Percentiles rank a stretch among this genome's conserved stretches.
phyloP scores from a whole-genome alignment of 139 green algal genomes.

The Nannochloris sp. region DNA sequence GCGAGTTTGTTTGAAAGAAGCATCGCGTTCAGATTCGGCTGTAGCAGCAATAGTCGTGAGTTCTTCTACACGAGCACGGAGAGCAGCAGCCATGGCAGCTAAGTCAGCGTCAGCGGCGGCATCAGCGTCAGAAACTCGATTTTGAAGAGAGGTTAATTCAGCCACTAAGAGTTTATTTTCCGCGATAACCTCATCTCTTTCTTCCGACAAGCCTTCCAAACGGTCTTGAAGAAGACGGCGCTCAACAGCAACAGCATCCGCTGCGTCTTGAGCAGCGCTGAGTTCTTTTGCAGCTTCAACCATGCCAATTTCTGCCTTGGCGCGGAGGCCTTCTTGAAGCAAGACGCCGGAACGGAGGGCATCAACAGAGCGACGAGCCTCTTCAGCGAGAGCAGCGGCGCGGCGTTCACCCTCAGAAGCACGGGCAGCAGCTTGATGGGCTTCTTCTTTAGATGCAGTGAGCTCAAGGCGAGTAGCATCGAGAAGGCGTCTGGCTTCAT shows the following conservation, averaged over 20 bases:
- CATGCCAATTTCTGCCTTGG: slow-evolving; percentile 23
- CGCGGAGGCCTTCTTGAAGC: slow-evolving; percentile 11
- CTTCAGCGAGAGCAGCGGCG: not conserved
- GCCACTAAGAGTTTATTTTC: not conserved
- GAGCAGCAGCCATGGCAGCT: not conserved
- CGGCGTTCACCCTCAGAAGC: not conserved
- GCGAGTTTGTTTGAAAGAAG: not conserved
- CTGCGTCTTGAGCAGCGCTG: slow-evolving; percentile 3
- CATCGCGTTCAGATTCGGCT: not conserved
- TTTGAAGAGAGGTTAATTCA: not conserved
- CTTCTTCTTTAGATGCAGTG: not conserved
- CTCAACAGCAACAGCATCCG: not conserved
- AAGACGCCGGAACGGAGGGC: not conserved
- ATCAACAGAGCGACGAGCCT: not conserved
- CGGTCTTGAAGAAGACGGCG: slow-evolving; percentile 2
- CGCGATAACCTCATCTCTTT: not conserved
- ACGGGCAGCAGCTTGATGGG: not conserved
- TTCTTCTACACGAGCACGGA: not conserved
- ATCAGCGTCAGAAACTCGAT: not conserved
- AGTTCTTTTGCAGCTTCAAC: slow-evolving; percentile 6
- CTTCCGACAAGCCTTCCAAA: not conserved
- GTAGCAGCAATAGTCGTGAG: not conserved
- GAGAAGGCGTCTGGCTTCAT: not conserved
- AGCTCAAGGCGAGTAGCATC: not conserved
- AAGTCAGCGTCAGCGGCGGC: not conserved